Base-by-base conservation (phyloP, 441 rosid genomes). In the Aleurites moluccanus region DNA sequence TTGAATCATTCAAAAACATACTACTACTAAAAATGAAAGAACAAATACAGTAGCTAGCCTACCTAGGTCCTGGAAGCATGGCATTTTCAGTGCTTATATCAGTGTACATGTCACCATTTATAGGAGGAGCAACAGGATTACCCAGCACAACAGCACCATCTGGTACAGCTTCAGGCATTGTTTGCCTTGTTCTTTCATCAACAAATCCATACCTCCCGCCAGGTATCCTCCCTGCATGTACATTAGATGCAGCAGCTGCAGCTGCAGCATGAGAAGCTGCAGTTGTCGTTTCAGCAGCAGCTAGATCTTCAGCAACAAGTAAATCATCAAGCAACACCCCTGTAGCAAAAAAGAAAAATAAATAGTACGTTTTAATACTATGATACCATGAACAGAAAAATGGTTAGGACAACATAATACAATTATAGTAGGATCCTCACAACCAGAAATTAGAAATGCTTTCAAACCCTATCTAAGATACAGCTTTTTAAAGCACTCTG, bases 251-350 rank as follows among this genome's bases (percentile, higher is more conserved):
- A 73, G 94, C 92, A 1, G 92, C 94, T 2, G 88, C 97, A 62
- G 93, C 98, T 3, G 97, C 97, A 70, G 97, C 97, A 82, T 88
- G 97, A 69, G 98, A 93, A 70, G 97, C 97, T 77, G 97, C 94
- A 72, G 82, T 70, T 52, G 98, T 92, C 53, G 97, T 91, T 80
- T 93, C 99, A 25, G 97, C 97, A 63, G 97, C 94, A 75, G 95
- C 90, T 72, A 88, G 87, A 84, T 96, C 99, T 83, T 93, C 98
- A 77, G 98, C 93, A 83, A 96, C 93, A 85, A 96, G 92, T 66
- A 96, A 85, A 85, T 96, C 99, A 89, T 96, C 99, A 75, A 96
- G 97, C 86, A 96, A 80, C 79, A 92, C 98, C 70, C 99, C 99
- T 93, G 77, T 50, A 79, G 75, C 75, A 83, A 50, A 71, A 76